Percentiles rank a stretch among this genome's conserved stretches.
Evolutionary conservation across 78 protist genomes (phyloP).

Genomic region (Mantamonas sphyraenae): DNA sequence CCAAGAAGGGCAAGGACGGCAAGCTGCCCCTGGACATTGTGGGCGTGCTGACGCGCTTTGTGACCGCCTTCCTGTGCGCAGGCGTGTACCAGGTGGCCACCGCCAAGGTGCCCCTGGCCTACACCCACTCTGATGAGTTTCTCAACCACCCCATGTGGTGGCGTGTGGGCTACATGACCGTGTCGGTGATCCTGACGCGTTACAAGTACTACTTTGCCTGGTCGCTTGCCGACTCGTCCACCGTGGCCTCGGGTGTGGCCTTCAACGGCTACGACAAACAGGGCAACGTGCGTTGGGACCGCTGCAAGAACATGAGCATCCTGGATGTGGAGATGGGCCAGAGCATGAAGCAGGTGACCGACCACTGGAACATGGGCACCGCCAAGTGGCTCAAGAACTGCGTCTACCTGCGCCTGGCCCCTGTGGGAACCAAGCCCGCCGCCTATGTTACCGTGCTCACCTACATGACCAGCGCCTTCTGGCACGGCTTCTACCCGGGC

Average conservation of each 20-base stretch:
- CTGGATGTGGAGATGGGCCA: slow-evolving; percentile 36
- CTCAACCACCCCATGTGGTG: neutral
- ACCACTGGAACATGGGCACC: slow-evolving; percentile 56
- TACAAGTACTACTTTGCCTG: slow-evolving; percentile 64
- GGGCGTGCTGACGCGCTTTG: neutral
- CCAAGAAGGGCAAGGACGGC: neutral
- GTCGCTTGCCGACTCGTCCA: slow-evolving; percentile 53
- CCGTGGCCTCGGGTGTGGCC: slow-evolving; percentile 7
- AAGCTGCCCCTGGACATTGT: neutral
- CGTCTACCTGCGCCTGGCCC: neutral
- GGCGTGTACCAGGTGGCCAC: neutral
- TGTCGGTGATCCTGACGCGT: slow-evolving; percentile 12
- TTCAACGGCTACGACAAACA: neutral
- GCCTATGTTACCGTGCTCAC: slow-evolving; percentile 28
- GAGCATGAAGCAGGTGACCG: slow-evolving; percentile 33
- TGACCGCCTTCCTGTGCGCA: neutral
- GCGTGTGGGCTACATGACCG: neutral
- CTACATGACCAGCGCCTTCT: slow-evolving; percentile 52
- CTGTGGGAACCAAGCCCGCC: neutral
- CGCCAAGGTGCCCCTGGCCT: neutral
- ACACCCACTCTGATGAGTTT: neutral
- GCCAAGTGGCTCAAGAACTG: slow-evolving; percentile 46
- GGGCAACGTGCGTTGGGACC: slow-evolving; percentile 20
- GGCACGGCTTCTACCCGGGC: slow-evolving; percentile 77
- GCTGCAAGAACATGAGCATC: slow-evolving; percentile 34